Conservation (phyloP, 768 basidiomycete genomes). For the Tylopilus felleus region DNA sequence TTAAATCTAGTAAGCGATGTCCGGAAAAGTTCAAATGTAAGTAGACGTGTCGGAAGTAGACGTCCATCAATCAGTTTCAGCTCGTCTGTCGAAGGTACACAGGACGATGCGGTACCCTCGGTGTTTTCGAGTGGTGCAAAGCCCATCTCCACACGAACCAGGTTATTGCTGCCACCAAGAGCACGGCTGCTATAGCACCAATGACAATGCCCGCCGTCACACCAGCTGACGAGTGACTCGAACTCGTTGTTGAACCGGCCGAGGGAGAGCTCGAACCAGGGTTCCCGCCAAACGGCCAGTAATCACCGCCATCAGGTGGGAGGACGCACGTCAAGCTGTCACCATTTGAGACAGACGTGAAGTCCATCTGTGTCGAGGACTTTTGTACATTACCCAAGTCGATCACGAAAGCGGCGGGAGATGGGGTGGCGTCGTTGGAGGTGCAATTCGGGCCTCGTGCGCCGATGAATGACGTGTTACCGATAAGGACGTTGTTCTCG, state of each 20-base stretch:
- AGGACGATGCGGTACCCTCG: constrained; percentile 12
- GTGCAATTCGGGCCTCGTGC: constrained; percentile 64
- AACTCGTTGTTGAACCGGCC: constrained; percentile 6
- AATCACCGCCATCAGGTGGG: constrained; percentile 64
- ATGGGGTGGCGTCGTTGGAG: constrained; percentile 44
- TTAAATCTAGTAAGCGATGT: neutral
- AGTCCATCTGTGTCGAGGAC: constrained; percentile 50
- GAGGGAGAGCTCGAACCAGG: constrained; percentile 33
- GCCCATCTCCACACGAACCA: constrained; percentile 53
- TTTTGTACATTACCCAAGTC: constrained; percentile 41
- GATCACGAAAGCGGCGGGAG: constrained; percentile 57
- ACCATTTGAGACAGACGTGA: constrained; percentile 49
- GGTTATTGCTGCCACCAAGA: constrained; percentile 36
- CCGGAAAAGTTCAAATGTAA: neutral
- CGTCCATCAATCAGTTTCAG: neutral
- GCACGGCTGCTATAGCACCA: constrained; percentile 47
- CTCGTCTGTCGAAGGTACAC: constrained; percentile 19
- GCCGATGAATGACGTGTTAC: constrained; percentile 76
- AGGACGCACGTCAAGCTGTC: constrained; percentile 63
- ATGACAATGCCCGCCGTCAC: constrained; percentile 44
- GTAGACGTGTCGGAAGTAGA: neutral
- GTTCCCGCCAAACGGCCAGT: constrained; percentile 66
- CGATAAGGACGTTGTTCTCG: constrained; percentile 54
- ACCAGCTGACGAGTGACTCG: constrained; percentile 28
- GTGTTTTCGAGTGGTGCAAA: constrained; percentile 30